Conservation (phyloP, 352 stramenopile species). For the Phytophthora palmivora region DNA sequence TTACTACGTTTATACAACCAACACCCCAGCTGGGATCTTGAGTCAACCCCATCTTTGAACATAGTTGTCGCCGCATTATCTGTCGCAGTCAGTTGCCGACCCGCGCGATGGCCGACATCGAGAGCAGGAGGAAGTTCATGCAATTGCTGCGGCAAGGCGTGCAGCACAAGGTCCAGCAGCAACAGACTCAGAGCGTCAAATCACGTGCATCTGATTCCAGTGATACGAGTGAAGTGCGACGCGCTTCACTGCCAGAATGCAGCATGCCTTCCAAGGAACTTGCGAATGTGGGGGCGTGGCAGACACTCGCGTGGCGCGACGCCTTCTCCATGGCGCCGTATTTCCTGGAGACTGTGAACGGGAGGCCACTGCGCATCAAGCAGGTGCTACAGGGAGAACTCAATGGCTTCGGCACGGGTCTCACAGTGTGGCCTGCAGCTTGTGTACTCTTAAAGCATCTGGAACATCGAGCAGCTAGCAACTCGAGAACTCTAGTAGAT, state of each 20-base stretch:
- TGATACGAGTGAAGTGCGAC: conserved; percentile 30
- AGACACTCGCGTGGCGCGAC: conserved; percentile 80
- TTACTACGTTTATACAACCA: conserved; percentile 26
- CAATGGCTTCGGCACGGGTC: conserved; percentile 79
- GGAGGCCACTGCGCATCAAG: conserved; percentile 60
- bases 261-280: conserved; percentile 7
- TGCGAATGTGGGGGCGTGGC: conserved; percentile 48
- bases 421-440: conserved; percentile 86
- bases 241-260: conserved; percentile 18
- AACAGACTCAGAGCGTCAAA: conserved; percentile 25
- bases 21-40: conserved; percentile 16
- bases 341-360: conserved; percentile 61
- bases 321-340: conserved; percentile 70
- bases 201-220: conserved; percentile 9
- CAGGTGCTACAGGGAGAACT: conserved; percentile 84
- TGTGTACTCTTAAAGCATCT: conserved; percentile 85
- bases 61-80: conserved; percentile 23
- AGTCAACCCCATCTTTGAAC: conserved; percentile 28
- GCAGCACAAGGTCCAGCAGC: conserved; percentile 51
- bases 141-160: conserved; percentile 70
- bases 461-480: conserved; percentile 51
- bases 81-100: conserved; percentile 21
- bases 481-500: conserved; percentile 32
- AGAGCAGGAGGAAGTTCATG: conserved; percentile 52
- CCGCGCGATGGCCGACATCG: conserved; percentile 29